Evolutionary conservation across 208 protist genomes (phyloP), one percentile per base, ranked within the genome.

Genomic region (Eutreptiella sp.): DNA sequence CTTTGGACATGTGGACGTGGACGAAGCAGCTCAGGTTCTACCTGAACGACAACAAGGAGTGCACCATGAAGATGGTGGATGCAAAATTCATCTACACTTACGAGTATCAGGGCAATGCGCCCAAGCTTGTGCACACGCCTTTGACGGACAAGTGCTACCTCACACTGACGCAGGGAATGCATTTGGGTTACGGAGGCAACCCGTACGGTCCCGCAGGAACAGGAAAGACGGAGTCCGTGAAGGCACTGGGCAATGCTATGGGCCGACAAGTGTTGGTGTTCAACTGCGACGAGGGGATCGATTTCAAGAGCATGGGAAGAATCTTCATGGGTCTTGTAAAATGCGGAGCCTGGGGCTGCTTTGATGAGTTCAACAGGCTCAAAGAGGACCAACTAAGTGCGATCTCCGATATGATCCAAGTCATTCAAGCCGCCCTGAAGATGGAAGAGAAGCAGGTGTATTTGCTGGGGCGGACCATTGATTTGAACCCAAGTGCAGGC

Each of bases 281-380:
- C 80, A 99, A 99, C 79, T 98, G 94, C 71, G 95, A 98, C 73
- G 95, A 98, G 65, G 94, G 92, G 38, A 98, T 99, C 69, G 94
- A 98, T 67, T 96, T 96, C 76, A 92, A 98, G 72, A 93, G 87
- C 9, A 98, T 99, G 94, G 93, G 94, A 4, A 79, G 96, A 58
- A 99, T 98, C 70, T 98, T 99, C 78, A 94, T 88, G 26, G 96
- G 96, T 4, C 79, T 98, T n/a, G 93, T 98, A 36, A 97, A 97
- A 73, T 97, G 92, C 63, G 96, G 96, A 5, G 94, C 94, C 36
- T 98, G 95, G 94, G 94, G 94, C 23, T 99, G 96, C 80, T 99
- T 99, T 71, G 95, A 98, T 76, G 95, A 99, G 80, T 99, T 99
- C 83, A 99, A 99, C 73, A 86, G 96, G 26, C 79, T 99, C 27